phyloP scores from a whole-genome alignment of 2,329 filamentous ascomycete species.

The Epichloe coenophiala region DNA sequence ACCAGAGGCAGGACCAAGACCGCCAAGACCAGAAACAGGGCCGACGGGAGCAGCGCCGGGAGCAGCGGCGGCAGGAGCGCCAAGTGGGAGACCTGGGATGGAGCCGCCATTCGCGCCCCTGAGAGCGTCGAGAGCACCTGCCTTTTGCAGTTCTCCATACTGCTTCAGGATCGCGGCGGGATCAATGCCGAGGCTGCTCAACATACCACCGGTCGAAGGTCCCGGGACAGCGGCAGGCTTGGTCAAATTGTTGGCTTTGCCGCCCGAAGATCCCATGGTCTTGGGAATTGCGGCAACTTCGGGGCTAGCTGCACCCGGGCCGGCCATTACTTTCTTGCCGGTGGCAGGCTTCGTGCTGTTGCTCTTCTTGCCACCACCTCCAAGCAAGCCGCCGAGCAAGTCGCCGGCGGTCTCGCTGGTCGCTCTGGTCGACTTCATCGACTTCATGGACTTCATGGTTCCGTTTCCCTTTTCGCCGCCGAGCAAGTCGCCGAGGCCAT shows the following conservation, averaged over 20 bases:
- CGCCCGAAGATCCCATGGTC: neutral
- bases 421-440: too few relatives aligned
- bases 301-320: too few relatives aligned
- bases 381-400: too few relatives aligned
- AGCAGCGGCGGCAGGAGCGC: too few relatives aligned
- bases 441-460: too few relatives aligned
- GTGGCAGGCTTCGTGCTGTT: neutral
- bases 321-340: neutral
- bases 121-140: neutral
- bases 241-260: neutral
- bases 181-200: neutral
- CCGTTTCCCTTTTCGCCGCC: too few relatives aligned
- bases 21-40: too few relatives aligned
- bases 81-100: neutral
- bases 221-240: neutral
- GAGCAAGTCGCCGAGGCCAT: too few relatives aligned
- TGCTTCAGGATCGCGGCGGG: neutral
- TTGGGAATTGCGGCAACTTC: neutral
- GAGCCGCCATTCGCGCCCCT: neutral
- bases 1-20: too few relatives aligned
- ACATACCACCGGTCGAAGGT: neutral
- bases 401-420: too few relatives aligned
- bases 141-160: neutral
- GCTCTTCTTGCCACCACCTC: too few relatives aligned
- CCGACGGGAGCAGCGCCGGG: too few relatives aligned